A percentile compares a stretch with the other conserved stretches of the same genome.
These are phyloP conservation scores for Funneliformis mosseae DNA, from an alignment of 192 early-diverging fungal genomes.

Conservation along the genomic window DNA sequence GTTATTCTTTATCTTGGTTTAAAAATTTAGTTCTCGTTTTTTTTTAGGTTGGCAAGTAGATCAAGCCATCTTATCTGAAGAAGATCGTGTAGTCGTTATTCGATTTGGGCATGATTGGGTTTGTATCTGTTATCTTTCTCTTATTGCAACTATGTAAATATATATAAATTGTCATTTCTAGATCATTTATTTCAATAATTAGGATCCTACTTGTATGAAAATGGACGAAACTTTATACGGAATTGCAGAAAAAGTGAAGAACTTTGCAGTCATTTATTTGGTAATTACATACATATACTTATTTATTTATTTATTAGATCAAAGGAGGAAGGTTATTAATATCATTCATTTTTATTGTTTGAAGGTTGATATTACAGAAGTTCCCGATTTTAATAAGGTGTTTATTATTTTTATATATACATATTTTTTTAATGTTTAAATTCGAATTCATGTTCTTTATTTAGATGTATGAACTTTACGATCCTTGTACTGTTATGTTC, in stretches of 20 bases:
- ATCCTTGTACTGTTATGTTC: slow-evolving; percentile 98
- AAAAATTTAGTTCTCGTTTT: no score
- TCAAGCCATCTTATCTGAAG: slow-evolving; percentile 97
- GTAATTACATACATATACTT: slow-evolving; percentile 39
- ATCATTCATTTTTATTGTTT: neutral
- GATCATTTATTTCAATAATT: slow-evolving; percentile 19
- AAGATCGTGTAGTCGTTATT: slow-evolving; percentile 95
- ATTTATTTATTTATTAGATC: neutral
- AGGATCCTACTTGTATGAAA: slow-evolving; percentile 92
- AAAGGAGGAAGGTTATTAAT: neutral
- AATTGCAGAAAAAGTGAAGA: slow-evolving; percentile 95
- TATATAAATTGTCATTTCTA: slow-evolving; percentile 15
- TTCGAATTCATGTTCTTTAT: slow-evolving; percentile 48
- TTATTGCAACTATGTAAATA: neutral
- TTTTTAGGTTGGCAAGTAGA: slow-evolving; percentile 92
- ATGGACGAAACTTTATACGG: slow-evolving; percentile 96
- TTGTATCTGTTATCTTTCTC: neutral
- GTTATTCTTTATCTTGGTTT: no score
- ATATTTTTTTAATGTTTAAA: neutral
- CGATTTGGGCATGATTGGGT: slow-evolving; percentile 97
- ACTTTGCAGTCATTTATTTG: slow-evolving; percentile 97
- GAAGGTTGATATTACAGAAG: slow-evolving; percentile 87
- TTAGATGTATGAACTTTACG: slow-evolving; percentile 98
- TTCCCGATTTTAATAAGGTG: slow-evolving; percentile 86
- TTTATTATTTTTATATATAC: neutral